phyloP scores from a whole-genome alignment of 2,329 filamentous ascomycete genomes.

The Acrodontium crateriforme region DNA sequence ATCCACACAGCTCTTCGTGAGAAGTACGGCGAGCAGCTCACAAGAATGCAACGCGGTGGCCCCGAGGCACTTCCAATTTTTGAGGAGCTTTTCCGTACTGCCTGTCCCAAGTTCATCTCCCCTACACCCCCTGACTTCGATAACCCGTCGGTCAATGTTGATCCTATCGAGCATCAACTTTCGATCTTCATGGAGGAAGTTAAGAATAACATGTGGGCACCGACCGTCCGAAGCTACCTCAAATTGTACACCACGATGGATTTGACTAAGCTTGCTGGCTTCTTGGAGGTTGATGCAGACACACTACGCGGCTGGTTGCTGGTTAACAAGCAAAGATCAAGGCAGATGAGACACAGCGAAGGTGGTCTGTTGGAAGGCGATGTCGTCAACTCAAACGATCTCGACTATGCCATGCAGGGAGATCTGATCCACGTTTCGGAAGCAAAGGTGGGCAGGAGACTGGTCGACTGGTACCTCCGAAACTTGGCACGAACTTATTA shows the following conservation, averaged over 20 bases:
- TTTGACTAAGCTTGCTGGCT: constrained; percentile 90
- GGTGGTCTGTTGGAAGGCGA: constrained; percentile 85
- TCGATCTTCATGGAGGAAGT: constrained; percentile 99
- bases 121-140: constrained; percentile 96
- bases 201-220: constrained; percentile 97
- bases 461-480: constrained; percentile 98
- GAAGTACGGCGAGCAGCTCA: constrained; percentile 98
- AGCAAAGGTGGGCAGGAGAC: constrained; percentile 90
- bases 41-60: constrained; percentile 89
- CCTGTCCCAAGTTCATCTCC: constrained; percentile 99
- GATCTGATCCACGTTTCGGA: constrained; percentile 98
- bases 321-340: constrained; percentile 96
- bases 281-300: constrained; percentile 94
- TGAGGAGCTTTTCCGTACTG: constrained; percentile 91
- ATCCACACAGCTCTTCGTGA: constrained; percentile 96
- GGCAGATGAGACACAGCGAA: constrained; percentile 89
- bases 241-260: constrained; percentile 99
- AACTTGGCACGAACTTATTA: constrained; percentile 94
- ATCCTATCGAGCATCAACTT: constrained; percentile 94
- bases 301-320: constrained; percentile 86
- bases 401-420: constrained; percentile 94
- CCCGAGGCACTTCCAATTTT: constrained; percentile 92
- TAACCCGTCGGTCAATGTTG: constrained; percentile 87
- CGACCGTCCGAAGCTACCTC: constrained; percentile 94
- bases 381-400: constrained; percentile 79